Conservation (phyloP, 2,329 filamentous ascomycete species). For the Aurifilum marmelostoma region DNA sequence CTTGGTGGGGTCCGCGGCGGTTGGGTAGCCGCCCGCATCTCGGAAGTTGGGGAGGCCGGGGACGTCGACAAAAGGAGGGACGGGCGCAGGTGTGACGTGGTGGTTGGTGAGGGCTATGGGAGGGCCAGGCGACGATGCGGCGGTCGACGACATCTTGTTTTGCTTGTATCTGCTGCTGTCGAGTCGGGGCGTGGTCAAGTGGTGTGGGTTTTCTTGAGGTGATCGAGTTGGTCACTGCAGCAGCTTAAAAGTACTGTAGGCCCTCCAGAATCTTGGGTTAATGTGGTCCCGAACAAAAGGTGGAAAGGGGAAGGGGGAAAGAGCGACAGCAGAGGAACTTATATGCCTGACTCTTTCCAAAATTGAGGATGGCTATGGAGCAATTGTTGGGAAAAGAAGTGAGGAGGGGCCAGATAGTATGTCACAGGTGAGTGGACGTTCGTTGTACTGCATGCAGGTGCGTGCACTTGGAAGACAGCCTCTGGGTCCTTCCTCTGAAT, state of each 20-base stretch:
- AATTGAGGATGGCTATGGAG: neutral
- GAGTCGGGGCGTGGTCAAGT: neutral
- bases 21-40: slow-evolving; percentile 64
- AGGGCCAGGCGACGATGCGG: neutral
- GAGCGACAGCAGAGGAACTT: neutral
- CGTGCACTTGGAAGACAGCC: neutral
- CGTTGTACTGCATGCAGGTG: too few relatives aligned
- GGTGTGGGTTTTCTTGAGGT: neutral
- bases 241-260: neutral
- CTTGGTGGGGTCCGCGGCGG: slow-evolving; percentile 40
- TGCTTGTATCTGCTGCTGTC: neutral
- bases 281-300: neutral
- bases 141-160: neutral
- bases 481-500: neutral
- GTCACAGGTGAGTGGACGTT: neutral
- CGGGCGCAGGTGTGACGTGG: slow-evolving; percentile 37
- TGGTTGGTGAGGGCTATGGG: neutral
- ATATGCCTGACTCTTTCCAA: neutral
- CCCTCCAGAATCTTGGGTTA: neutral
- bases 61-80: slow-evolving; percentile 53
- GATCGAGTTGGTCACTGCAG: neutral
- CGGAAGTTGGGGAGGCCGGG: slow-evolving; percentile 69
- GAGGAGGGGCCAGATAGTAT: neutral
- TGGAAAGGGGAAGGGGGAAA: neutral
- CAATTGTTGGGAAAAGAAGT: neutral